Conservation (phyloP, 768 basidiomycete genomes). For the Pleurotus citrinopileatus region DNA sequence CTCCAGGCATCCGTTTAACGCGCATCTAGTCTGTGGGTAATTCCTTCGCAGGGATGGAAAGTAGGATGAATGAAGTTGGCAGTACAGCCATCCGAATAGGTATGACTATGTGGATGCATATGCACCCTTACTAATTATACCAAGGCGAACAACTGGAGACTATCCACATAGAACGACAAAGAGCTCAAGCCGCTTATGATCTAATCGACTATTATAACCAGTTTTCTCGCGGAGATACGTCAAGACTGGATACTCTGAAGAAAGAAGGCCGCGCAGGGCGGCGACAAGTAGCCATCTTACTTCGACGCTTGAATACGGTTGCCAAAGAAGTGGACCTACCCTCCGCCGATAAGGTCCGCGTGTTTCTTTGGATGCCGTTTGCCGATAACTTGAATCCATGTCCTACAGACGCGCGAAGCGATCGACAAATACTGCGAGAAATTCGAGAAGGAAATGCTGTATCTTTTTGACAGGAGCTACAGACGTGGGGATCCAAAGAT, state of each 20-base stretch:
- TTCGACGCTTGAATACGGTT: conserved; percentile 81
- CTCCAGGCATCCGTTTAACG: conserved; percentile 7
- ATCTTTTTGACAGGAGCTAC: conserved; percentile 93
- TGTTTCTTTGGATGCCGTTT: not conserved
- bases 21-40: conserved; percentile 73
- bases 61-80: conserved; percentile 88
- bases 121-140: conserved; percentile 7
- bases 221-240: conserved; percentile 79
- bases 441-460: conserved; percentile 98
- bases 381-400: not conserved
- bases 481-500: conserved; percentile 97
- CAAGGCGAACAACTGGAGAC: conserved; percentile 94
- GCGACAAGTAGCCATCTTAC: conserved; percentile 81
- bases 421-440: conserved; percentile 98
- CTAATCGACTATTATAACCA: conserved; percentile 93
- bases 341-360: conserved; percentile 68
- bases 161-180: conserved; percentile 85
- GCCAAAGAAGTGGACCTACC: conserved; percentile 93
- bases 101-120: conserved; percentile 25
- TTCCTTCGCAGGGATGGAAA: conserved; percentile 89
- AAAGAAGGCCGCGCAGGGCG: conserved; percentile 91
- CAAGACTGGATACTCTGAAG: conserved; percentile 68
- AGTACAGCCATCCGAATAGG: conserved; percentile 94
- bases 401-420: conserved; percentile 72
- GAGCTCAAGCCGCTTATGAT: conserved; percentile 93